phyloP scores from a whole-genome alignment of 768 basidiomycete genomes.

The Phlebiopsis flavidoalba region DNA sequence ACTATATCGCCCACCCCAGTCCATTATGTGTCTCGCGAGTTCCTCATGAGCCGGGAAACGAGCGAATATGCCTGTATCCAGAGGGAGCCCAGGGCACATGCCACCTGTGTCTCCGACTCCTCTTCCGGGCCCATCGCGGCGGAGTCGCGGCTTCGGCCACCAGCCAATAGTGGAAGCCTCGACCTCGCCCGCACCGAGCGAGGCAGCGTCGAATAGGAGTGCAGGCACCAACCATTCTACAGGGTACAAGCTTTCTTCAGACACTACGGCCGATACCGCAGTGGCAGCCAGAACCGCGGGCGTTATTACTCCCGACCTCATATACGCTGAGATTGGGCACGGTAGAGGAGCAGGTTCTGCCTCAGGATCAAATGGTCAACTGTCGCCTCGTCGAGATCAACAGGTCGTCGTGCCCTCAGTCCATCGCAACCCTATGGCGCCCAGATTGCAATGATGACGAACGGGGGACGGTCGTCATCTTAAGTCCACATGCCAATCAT shows the following conservation, averaged over 20 bases:
- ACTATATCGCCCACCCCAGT: background rate
- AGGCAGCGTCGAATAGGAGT: conserved; percentile 53
- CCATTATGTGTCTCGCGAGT: conserved; percentile 10
- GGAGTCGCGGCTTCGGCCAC: conserved; percentile 51
- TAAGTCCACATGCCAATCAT: conserved; percentile 8
- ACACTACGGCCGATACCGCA: conserved; percentile 42
- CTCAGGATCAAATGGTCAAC: background rate
- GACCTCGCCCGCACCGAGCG: conserved; percentile 55
- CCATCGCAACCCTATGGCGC: background rate
- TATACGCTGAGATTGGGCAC: conserved; percentile 74
- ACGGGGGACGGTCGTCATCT: conserved; percentile 12
- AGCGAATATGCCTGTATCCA: conserved; percentile 14
- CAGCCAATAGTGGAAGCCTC: conserved; percentile 54
- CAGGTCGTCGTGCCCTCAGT: conserved; percentile 2
- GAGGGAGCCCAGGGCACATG: conserved; percentile 8
- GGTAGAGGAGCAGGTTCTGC: conserved; percentile 45
- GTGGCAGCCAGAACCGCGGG: conserved; percentile 38
- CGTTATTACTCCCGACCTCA: conserved; percentile 64
- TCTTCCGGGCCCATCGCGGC: conserved; percentile 33
- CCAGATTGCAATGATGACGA: background rate
- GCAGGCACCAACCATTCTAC: conserved; percentile 47
- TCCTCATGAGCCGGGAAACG: conserved; percentile 19
- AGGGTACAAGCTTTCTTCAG: conserved; percentile 59
- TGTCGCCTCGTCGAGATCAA: conserved; percentile 7
- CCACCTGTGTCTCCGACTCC: conserved; percentile 24